phyloP scores from a whole-genome alignment of 2,329 filamentous ascomycete species.

The Aspergillus sp. region DNA sequence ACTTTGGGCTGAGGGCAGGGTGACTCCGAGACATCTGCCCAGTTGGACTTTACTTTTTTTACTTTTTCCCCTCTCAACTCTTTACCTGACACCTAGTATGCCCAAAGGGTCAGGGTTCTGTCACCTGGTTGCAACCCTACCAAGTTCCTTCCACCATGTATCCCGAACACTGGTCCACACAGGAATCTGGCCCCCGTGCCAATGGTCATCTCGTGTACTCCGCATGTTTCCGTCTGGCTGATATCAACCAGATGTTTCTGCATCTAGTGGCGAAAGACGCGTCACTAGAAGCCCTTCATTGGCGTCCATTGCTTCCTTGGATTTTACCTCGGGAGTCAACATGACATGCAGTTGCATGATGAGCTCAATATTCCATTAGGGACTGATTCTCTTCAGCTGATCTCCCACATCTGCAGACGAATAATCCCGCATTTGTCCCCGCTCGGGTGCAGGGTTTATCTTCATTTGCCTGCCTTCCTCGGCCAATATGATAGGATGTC shows the following conservation, averaged over 20 bases:
- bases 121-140: constrained; percentile 27
- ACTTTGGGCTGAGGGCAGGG: constrained; percentile 16
- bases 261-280: constrained; percentile 34
- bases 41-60: constrained; percentile 3
- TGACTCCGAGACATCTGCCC: constrained; percentile 5
- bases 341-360: constrained; percentile 22
- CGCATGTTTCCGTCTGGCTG: constrained; percentile 33
- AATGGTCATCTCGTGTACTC: constrained; percentile 25
- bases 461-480: constrained; percentile 28
- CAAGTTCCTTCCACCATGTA: constrained; percentile 17
- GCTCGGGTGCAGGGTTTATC: constrained; percentile 41
- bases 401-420: constrained; percentile 43
- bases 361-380: constrained; percentile 21
- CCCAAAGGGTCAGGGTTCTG: constrained; percentile 22
- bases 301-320: constrained; percentile 26
- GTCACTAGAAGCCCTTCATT: constrained; percentile 36
- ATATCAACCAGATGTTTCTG: constrained; percentile 30
- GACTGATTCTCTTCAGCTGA: constrained; percentile 45
- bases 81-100: constrained; percentile 19
- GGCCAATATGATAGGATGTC: constrained; percentile 36
- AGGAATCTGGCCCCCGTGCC: constrained; percentile 17
- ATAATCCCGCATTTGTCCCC: constrained; percentile 41
- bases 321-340: constrained; percentile 16
- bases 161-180: constrained; percentile 14
- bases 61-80: constrained; percentile 3